These are phyloP conservation scores for Colletotrichum tofieldiae DNA, from an alignment of 2,329 filamentous ascomycete genomes.

Conservation along the genomic window DNA sequence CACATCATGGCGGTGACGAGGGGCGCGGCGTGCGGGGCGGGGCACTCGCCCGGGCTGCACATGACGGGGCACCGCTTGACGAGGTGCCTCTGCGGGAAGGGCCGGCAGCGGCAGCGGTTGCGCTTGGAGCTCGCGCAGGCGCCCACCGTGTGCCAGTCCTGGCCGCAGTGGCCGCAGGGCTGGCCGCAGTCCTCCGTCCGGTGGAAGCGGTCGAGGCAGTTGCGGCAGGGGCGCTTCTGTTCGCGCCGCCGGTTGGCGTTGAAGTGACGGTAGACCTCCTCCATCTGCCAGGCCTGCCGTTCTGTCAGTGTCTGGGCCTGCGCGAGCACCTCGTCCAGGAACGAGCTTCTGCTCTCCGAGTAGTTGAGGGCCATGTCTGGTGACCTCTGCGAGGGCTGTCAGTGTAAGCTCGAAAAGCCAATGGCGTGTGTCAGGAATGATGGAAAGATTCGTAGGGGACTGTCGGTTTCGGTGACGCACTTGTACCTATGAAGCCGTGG, in stretches of 20 bases:
- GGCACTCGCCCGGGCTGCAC: constrained; percentile 53
- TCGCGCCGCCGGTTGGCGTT: no score
- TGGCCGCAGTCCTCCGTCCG: constrained; percentile 46
- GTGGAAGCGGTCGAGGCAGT: constrained; percentile 51
- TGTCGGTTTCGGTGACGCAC: no score
- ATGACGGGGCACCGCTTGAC: constrained; percentile 51
- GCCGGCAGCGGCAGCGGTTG: constrained; percentile 57
- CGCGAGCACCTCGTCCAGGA: not conserved
- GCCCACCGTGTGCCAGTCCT: constrained; percentile 48
- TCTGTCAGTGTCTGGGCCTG: not conserved
- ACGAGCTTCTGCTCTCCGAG: not conserved
- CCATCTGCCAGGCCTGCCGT: not conserved
- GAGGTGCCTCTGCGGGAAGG: constrained; percentile 56
- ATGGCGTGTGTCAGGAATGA: not conserved
- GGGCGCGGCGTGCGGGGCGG: constrained; percentile 39
- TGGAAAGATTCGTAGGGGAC: no score
- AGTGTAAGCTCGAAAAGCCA: not conserved
- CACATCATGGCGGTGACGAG: constrained; percentile 58
- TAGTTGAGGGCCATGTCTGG: not conserved
- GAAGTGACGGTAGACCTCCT: not conserved
- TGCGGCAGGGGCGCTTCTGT: constrained; percentile 38
- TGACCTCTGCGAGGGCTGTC: not conserved
- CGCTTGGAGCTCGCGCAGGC: constrained; percentile 50
- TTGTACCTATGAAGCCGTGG: not conserved
- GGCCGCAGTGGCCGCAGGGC: constrained; percentile 55